Evolutionary conservation across 2,329 filamentous ascomycete species (phyloP), one percentile per base, ranked within the genome.

Genomic region (Colletotrichum noveboracense): DNA sequence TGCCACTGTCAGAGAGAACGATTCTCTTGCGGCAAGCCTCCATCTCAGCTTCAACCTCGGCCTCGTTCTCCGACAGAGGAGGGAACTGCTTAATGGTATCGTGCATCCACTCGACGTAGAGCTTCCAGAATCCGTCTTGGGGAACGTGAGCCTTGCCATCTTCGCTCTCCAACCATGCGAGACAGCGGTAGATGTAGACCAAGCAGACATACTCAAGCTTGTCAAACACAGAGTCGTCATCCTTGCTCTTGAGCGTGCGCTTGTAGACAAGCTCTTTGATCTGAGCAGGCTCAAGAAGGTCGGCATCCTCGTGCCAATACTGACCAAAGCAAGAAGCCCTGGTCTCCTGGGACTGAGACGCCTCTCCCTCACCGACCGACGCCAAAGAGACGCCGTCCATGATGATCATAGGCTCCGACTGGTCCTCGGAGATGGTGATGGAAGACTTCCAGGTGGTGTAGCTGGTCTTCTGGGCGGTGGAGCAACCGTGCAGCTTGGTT

Each of bases 391-490:
- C 48, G 10, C 71, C 71, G 7, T 74, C 60, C 71, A 74, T 74
- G 48, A 74, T 66, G 9, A 74, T 71, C 66, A 60, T 60, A 6
- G 60, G 71, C n/a, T 74, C 71, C 5, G 71, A 21, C 13, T 70
- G 71, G 21, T 74, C 28, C 60, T 74, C 71, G 2, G 71, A 74
- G 18, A 74, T 70, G 58, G 71, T 61, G 34, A 74, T 70, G 28
- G 71, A 74, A 9, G 71, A 70, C 48, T 66, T 74, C 71, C 71
- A 74, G 9, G 71, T 74, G n/a, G 71, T 74, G 36, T 74, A 74
- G 66, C 71, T 74, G 34, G 71, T 74, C 71, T 74, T 74, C 60
- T 66, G 71, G 12, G 71, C 71, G 0, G 71, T 74, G 14, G 71
- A 74, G 48, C 71, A 70, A 13, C 71, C 71, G 6, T 74, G 66